Base-by-base conservation (phyloP, 2,329 filamentous ascomycete species). In the Chrysoporthe puriensis region DNA sequence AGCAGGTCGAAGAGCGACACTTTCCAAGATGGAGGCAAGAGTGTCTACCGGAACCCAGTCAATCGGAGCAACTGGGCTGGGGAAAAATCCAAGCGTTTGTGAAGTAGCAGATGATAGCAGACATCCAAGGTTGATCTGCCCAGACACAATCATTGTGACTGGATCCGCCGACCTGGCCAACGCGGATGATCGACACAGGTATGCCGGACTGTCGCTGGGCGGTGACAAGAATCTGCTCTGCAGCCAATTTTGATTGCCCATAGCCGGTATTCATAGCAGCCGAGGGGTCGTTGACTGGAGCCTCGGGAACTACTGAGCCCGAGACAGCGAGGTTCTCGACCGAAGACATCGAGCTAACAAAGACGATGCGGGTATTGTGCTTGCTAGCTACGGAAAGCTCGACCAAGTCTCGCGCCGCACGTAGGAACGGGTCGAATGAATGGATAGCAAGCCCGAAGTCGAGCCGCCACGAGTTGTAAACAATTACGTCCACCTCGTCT, bases 391-490 rank as follows among this genome's bases (percentile, higher is more conserved):
- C 26, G 0, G 73, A 70, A 1, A 74, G 54, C 1, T 72, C 62
- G 26, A 74, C 59, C 34, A 73, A 36, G 11, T 72, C 72, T 5
- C 64, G 46, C 2, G 63, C 64, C 4, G 68, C 64, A 2, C 40
- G 54, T 0, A 74, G 54, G 43, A 74, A 73, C 0, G 72, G 72
- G 0, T 61, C 48, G 50, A 75, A 75, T 0, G 71, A 73, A n/a
- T 61, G 63, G 2, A 73, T 46, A 0, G 73, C 62, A 3, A 73
- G 70, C 2, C 68, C 70, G 40, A 75, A 75, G 64, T 74, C 71
- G 1, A 73, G 67, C n/a, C 67, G 62, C 73, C 73, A 75, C 7
- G 72, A 62, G 42, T 75, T 74, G 48, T 70, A 73, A 8, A 74
- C 56, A 5, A 74, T 57, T 1, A 69, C 69, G 32, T 73, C 26